These are phyloP conservation scores for Mycocentrospora acerina DNA, from an alignment of 2,329 filamentous ascomycete genomes.

Conservation along the genomic window DNA sequence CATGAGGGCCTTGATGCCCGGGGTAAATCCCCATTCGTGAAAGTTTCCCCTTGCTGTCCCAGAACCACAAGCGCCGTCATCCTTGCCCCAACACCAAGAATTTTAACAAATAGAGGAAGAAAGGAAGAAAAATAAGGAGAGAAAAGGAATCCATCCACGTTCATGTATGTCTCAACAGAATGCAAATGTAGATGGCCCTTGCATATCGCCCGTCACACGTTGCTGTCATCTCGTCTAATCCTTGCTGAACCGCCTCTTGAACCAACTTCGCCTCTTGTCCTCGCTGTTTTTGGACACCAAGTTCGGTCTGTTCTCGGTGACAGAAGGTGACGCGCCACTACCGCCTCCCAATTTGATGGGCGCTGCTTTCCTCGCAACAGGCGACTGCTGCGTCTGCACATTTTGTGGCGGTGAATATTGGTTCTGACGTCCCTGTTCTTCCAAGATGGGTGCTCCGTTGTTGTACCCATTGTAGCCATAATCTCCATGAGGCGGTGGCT, in stretches of 20 bases:
- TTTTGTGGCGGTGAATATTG: conserved; percentile 10
- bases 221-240: conserved; percentile 31
- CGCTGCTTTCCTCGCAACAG: conserved; percentile 14
- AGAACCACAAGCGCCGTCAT: too few species aligned
- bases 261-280: conserved; percentile 84
- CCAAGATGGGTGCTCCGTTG: conserved; percentile 45
- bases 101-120: too few species aligned
- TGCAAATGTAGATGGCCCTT: too few species aligned
- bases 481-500: conserved; percentile 41
- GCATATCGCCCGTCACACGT: too few species aligned
- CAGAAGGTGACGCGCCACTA: conserved; percentile 11
- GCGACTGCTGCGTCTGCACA: conserved; percentile 18
- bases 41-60: conserved; percentile 4
- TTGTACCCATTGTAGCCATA: conserved; percentile 64
- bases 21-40: conserved; percentile 10
- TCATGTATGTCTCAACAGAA: too few species aligned
- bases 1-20: conserved; percentile 2
- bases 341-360: conserved; percentile 26
- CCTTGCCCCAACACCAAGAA: too few species aligned
- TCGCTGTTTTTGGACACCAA: conserved; percentile 27
- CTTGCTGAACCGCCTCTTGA: conserved; percentile 79
- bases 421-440: conserved; percentile 26
- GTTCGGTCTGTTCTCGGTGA: conserved; percentile 13
- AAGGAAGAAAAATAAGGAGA: too few species aligned
- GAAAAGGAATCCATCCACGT: too few species aligned